A percentile compares a stretch with the other conserved stretches of the same genome.
These are phyloP conservation scores for Pouteria glomerata DNA, from an alignment of 148 eudicot genomes.

Conservation along the genomic window DNA sequence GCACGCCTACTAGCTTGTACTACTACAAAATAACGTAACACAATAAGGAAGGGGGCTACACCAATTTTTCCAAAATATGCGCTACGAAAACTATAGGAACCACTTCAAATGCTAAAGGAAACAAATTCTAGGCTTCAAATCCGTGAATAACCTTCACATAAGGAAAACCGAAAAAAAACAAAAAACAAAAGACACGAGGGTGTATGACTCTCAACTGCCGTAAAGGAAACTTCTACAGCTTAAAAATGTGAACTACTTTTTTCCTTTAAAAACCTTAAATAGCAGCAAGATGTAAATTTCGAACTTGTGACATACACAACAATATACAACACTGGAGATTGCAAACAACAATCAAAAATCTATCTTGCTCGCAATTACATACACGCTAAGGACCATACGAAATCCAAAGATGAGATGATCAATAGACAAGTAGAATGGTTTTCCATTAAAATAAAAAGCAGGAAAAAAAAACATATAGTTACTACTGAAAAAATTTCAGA, in stretches of 20 bases:
- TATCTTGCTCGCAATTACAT: background rate
- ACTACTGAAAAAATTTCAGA: background rate
- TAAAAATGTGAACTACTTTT: background rate
- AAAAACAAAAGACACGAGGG: background rate
- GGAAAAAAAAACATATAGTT: background rate
- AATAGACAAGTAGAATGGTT: background rate
- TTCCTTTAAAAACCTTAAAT: background rate
- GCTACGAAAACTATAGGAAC: background rate
- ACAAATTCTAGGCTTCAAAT: background rate
- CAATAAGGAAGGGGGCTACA: background rate
- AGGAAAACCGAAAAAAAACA: background rate
- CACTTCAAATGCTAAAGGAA: background rate
- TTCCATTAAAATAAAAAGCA: background rate
- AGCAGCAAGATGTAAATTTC: too few relatives aligned
- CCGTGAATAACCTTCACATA: background rate
- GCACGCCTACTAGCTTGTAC: background rate
- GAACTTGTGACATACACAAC: constrained; percentile 1
- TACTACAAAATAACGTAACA: background rate
- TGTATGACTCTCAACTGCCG: background rate
- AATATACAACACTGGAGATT: background rate
- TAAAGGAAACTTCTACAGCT: background rate
- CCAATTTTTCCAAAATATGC: background rate
- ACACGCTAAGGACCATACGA: background rate
- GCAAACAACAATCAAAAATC: background rate
- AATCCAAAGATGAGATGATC: background rate